Conservation (phyloP, 164 flowering plant genomes). For the Chimonanthus praecox region DNA sequence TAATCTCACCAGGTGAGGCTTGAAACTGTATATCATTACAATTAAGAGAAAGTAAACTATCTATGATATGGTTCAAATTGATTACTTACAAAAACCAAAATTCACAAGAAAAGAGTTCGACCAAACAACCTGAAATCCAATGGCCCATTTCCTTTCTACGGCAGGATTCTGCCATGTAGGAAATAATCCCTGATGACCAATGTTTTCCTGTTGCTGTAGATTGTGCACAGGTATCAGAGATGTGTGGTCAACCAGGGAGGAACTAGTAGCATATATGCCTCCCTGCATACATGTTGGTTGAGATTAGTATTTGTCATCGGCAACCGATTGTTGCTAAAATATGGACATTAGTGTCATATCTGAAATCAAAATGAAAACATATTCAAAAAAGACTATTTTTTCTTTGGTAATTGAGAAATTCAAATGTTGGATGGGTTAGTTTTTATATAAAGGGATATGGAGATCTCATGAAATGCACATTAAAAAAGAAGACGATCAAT, state of each 20-base stretch:
- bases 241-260: constrained; percentile 30
- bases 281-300: constrained; percentile 22
- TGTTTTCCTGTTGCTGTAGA: constrained; percentile 15
- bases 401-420: too few species aligned
- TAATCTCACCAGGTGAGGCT: constrained; percentile 21
- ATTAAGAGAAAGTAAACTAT: background rate
- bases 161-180: constrained; percentile 35
- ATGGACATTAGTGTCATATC: too few species aligned
- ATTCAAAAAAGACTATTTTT: too few species aligned
- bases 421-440: too few species aligned
- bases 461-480: too few species aligned
- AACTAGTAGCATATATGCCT: constrained; percentile 26
- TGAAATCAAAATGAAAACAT: too few species aligned
- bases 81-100: background rate
- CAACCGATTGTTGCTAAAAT: background rate
- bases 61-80: too few species aligned
- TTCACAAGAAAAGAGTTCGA: background rate
- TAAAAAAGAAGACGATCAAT: too few species aligned
- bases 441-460: too few species aligned
- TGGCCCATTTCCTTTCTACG: constrained; percentile 71
- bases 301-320: background rate
- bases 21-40: constrained; percentile 9
- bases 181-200: constrained; percentile 49
- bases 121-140: constrained; percentile 69
- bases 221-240: constrained; percentile 29